Base-by-base conservation (phyloP, 208 protist genomes). In the Endotrypanum monterogeii region DNA sequence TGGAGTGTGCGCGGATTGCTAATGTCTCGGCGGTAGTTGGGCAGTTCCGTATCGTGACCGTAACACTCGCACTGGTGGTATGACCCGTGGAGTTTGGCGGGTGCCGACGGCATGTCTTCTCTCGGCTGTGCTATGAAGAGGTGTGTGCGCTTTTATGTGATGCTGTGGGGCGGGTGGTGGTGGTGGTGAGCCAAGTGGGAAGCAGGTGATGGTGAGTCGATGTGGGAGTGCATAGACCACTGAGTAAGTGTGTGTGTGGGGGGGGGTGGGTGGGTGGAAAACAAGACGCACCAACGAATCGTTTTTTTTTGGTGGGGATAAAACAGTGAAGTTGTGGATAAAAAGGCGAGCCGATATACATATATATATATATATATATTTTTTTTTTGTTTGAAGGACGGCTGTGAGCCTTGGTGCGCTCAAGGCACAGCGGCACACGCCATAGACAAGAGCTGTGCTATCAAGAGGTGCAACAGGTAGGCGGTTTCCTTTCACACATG, bases 41-140 rank as follows among this genome's bases (percentile, higher is more conserved):
- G 89, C 23, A 94, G 67, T 18, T 79, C 61, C 14, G 66, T 75
- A 48, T 77, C 63, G 77, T 91, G 86, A 52, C 84, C 81, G 68
- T 93, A 93, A 83, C 84, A 88, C 73, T 83, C 74, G 68, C 89
- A 93, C 51, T 82, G 46, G 69, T 93, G 89, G 67, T 90, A 89
- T 37, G 75, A 73, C 25, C 80, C 79, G 61, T 79, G 62, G 23
- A 62, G 46, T 23, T 39, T 55, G 46, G 69, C 25, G 60, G 32
- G 39, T 16, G 44, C 23, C 28, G 41, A 68, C n/a, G 62, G 44
- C 41, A 68, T 65, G 60, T 65, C 35, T 48, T 65, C 35, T 65
- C 35, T 4, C 52, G 62, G 41, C 28, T 54, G 62, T 54, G 52
- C 28, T 68, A 37, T 68, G n/a, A 52, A 41, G 1, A 28, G 25